Evolutionary conservation across 2,329 filamentous ascomycete species (phyloP).

Genomic region (Stagonosporopsis chrysanthemi): DNA sequence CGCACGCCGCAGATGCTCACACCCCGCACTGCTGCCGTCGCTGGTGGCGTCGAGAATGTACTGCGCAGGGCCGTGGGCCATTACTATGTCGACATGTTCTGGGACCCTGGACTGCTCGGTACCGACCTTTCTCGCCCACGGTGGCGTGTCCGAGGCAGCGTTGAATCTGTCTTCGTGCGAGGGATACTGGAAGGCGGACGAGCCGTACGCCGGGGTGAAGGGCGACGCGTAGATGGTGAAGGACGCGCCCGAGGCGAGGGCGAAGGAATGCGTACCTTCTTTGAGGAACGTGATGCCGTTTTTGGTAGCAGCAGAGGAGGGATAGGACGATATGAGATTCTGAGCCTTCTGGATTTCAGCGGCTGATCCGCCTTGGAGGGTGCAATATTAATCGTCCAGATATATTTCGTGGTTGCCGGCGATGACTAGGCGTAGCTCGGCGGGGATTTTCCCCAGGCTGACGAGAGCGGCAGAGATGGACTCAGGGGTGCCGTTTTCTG

Average conservation of each 20-base stretch:
- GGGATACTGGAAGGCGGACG: constrained; percentile 63
- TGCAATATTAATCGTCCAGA: constrained; percentile 56
- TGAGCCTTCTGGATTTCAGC: too few relatives aligned
- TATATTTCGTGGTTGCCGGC: constrained; percentile 69
- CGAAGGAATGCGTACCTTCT: constrained; percentile 8
- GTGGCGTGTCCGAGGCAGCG: constrained; percentile 25
- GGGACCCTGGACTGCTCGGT: constrained; percentile 10
- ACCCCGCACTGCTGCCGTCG: too few relatives aligned
- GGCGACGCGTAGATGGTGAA: constrained; percentile 61
- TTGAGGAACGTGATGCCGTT: too few relatives aligned
- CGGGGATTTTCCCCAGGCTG: constrained; percentile 56
- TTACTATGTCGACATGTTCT: too few relatives aligned
- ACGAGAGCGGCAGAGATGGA: constrained; percentile 48
- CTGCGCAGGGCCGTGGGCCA: too few relatives aligned
- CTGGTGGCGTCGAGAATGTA: too few relatives aligned
- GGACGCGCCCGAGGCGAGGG: constrained; percentile 55
- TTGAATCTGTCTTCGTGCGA: constrained; percentile 61
- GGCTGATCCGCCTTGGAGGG: constrained; percentile 30
- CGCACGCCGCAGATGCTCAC: too few relatives aligned
- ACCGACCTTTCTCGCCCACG: constrained; percentile 29
- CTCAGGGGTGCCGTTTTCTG: constrained; percentile 55
- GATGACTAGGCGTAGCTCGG: constrained; percentile 64
- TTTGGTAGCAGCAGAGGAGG: too few relatives aligned
- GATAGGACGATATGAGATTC: too few relatives aligned
- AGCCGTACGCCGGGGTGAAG: constrained; percentile 61